A percentile compares a stretch with the other conserved stretches of the same genome.
These are phyloP conservation scores for Orbilia brochopaga DNA, from an alignment of 2,329 filamentous ascomycete genomes.

Conservation along the genomic window DNA sequence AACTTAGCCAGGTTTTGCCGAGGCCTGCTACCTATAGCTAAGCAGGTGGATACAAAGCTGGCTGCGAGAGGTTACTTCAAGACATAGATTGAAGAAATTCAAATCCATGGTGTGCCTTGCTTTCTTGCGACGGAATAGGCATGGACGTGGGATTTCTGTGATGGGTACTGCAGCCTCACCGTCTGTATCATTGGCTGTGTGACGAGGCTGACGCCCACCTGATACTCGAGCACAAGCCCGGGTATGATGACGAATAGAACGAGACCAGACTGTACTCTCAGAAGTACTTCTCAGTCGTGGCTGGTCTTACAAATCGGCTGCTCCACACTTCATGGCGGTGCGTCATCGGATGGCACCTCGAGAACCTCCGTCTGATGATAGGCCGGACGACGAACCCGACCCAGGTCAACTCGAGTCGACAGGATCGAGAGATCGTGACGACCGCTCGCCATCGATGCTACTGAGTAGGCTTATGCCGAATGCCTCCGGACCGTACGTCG, in stretches of 20 bases:
- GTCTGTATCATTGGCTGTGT: not conserved
- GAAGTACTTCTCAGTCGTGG: too few relatives aligned
- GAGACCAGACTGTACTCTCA: too few relatives aligned
- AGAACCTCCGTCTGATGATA: conserved; percentile 18
- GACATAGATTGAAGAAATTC: too few relatives aligned
- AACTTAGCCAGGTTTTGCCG: not conserved
- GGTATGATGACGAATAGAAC: conserved; percentile 7
- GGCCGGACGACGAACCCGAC: too few relatives aligned
- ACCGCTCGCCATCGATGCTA: conserved; percentile 32
- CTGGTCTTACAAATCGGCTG: conserved; percentile 48
- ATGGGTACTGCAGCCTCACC: not conserved
- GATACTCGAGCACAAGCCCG: not conserved
- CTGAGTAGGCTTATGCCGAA: too few relatives aligned
- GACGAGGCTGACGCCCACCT: conserved; percentile 2
- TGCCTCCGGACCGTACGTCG: too few relatives aligned
- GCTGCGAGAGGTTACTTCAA: not conserved
- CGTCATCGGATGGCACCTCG: conserved; percentile 33
- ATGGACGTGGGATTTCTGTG: not conserved
- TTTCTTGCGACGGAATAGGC: not conserved
- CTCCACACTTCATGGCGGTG: conserved; percentile 38
- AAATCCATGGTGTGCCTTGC: conserved; percentile 6
- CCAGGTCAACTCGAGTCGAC: conserved; percentile 6
- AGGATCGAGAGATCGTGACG: conserved; percentile 18
- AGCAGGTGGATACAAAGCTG: not conserved
- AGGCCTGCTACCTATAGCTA: too few relatives aligned